Evolutionary conservation across 345 rosid genomes (phyloP).

Genomic region (Citrus reticulata): DNA sequence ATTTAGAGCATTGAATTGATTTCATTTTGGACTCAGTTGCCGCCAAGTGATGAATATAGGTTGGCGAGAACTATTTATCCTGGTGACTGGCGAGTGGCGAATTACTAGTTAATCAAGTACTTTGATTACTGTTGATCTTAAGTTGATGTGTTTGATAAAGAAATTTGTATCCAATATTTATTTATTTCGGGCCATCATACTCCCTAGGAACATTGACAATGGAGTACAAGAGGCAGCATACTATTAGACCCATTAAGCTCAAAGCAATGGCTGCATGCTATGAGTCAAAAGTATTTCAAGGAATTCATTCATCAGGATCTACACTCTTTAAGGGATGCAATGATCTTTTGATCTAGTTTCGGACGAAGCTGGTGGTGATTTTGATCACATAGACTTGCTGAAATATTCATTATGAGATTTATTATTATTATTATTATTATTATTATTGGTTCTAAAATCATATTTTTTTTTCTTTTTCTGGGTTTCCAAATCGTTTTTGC

Average conservation of each 20-base stretch:
- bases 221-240: slow-evolving; percentile 28
- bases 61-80: not conserved
- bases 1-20: slow-evolving; percentile 43
- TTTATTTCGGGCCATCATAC: slow-evolving; percentile 30
- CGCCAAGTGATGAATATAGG: slow-evolving; percentile 34
- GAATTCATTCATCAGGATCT: slow-evolving; percentile 1
- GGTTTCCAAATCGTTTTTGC: too few species aligned
- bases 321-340: slow-evolving; percentile 22
- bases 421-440: too few species aligned
- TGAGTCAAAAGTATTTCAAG: slow-evolving; percentile 2
- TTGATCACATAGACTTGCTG: slow-evolving; percentile 17
- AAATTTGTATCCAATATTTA: too few species aligned
- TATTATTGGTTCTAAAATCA: too few species aligned
- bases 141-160: too few species aligned
- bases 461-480: too few species aligned
- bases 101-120: too few species aligned
- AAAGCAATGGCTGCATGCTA: slow-evolving; percentile 29
- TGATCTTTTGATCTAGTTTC: slow-evolving; percentile 16
- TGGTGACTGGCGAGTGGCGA: too few species aligned
- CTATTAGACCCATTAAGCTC: slow-evolving; percentile 18
- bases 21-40: slow-evolving; percentile 24
- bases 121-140: too few species aligned
- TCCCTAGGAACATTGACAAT: slow-evolving; percentile 28
- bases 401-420: too few species aligned
- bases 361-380: slow-evolving; percentile 10